Evolutionary conservation across 148 eudicot species (phyloP).

Genomic region (Camellia sinensis): DNA sequence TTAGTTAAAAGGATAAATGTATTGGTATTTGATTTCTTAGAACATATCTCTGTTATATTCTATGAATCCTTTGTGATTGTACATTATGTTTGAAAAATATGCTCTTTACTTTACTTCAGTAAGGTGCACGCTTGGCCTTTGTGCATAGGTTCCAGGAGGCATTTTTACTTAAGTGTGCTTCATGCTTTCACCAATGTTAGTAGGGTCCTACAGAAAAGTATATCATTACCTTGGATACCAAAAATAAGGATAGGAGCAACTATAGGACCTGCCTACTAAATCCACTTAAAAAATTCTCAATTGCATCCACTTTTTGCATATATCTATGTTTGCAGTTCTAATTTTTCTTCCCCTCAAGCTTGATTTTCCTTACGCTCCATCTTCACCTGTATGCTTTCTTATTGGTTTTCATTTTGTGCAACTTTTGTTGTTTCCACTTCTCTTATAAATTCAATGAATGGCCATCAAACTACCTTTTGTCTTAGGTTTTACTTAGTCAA

Average conservation of each 20-base stretch:
- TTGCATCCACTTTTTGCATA: too few species aligned
- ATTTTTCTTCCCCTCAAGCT: not conserved
- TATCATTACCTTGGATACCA: not conserved
- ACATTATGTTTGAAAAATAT: too few species aligned
- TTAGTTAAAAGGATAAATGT: too few species aligned
- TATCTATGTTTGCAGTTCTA: not conserved
- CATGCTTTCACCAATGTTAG: too few species aligned
- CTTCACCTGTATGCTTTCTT: conserved; percentile 1
- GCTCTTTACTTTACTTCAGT: too few species aligned
- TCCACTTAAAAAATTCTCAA: not conserved
- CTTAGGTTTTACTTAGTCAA: conserved; percentile 92
- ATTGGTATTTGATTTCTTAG: too few species aligned
- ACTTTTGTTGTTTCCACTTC: not conserved
- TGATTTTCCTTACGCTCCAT: not conserved
- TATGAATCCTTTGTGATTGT: too few species aligned
- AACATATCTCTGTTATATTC: too few species aligned
- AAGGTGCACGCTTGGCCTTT: too few species aligned
- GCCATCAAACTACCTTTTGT: conserved; percentile 2
- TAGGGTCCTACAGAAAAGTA: not conserved
- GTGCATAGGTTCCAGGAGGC: too few species aligned
- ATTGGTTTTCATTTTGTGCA: not conserved
- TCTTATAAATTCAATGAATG: conserved; percentile 4
- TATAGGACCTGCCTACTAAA: not conserved
- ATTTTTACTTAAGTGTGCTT: too few species aligned
- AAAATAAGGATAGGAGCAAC: not conserved